phyloP scores from a whole-genome alignment of 2,329 filamentous ascomycete genomes.

The Neofusicoccum ribis region DNA sequence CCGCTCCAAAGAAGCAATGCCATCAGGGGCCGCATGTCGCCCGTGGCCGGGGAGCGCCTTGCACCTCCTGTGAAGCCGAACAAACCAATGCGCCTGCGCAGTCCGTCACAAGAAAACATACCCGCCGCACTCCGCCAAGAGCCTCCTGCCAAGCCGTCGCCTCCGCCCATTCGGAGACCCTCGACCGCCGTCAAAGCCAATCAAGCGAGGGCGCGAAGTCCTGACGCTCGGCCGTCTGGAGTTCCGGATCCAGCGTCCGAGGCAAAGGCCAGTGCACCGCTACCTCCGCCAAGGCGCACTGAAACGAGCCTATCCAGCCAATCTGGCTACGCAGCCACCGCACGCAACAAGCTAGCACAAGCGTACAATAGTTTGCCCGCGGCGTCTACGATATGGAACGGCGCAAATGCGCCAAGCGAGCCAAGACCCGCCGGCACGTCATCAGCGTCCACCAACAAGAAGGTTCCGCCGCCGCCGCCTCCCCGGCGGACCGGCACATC shows the following conservation, averaged over 20 bases:
- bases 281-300: conserved; percentile 31
- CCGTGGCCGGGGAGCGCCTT: background rate
- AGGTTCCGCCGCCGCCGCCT: conserved; percentile 20
- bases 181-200: conserved; percentile 16
- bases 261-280: conserved; percentile 35
- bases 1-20: conserved; percentile 23
- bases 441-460: conserved; percentile 22
- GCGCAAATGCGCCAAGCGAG: conserved; percentile 9
- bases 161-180: conserved; percentile 34
- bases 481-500: conserved; percentile 17
- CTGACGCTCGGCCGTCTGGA: conserved; percentile 29
- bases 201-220: conserved; percentile 22
- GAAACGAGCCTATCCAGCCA: conserved; percentile 21
- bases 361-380: conserved; percentile 43
- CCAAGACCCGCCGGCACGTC: conserved; percentile 9
- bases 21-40: conserved; percentile 10
- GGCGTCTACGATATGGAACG: conserved; percentile 27
- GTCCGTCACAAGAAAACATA: conserved; percentile 34
- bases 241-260: conserved; percentile 23
- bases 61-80: conserved; percentile 14
- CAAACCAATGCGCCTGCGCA: conserved; percentile 42
- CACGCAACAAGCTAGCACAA: conserved; percentile 40
- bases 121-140: conserved; percentile 21
- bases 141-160: conserved; percentile 22
- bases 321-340: conserved; percentile 38